Evolutionary conservation across 306 rosid species (phyloP), one percentile per base, ranked within the genome.

Genomic region (Inga laurina): DNA sequence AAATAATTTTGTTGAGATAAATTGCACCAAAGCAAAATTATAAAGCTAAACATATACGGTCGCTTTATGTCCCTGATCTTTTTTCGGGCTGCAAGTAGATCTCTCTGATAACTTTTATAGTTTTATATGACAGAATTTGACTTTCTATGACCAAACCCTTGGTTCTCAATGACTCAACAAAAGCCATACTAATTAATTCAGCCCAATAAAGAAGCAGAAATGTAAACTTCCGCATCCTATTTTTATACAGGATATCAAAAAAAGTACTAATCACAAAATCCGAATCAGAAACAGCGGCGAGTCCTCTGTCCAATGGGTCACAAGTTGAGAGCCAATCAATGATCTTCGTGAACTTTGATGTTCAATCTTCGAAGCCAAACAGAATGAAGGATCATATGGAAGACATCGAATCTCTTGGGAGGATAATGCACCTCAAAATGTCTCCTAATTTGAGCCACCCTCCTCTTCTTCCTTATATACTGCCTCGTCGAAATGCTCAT

Each of bases 351-450:
- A 13, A 95, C 76, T 81, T 90, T 83, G 18, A 94, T 83, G 77
- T 96, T 94, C 56, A 96, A 80, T 77, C 99, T 88, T 86, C 99
- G 89, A 39, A 96, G 95, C 99, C 98, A 96, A 0, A 96, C 88
- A 14, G 99, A 96, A 79, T 96, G 99, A 21, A 94, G 94, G 73
- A 91, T 89, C 99, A 94, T 94, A 51, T 94, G 98, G 41, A 92
- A 96, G 37, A 92, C 95, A 75, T 96, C 99, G 5, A 81, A 96
- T 48, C 99, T 41, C 89, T 86, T 89, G 0, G 98, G 95, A 1
- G 98, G 98, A 62, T 87, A 92, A 69, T 96, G 89, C 0, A 92
- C 89, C 90, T 91, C 99, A 49, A 96, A 96, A 22, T 96, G 99
- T 72, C 87, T 90, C 77, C 98, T 89, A 75, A 92, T 81, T 3